Percentiles rank a stretch among this genome's conserved stretches.
These are phyloP conservation scores for Pythium rishiriense DNA, from an alignment of 352 stramenopile genomes.

Conservation along the genomic window DNA sequence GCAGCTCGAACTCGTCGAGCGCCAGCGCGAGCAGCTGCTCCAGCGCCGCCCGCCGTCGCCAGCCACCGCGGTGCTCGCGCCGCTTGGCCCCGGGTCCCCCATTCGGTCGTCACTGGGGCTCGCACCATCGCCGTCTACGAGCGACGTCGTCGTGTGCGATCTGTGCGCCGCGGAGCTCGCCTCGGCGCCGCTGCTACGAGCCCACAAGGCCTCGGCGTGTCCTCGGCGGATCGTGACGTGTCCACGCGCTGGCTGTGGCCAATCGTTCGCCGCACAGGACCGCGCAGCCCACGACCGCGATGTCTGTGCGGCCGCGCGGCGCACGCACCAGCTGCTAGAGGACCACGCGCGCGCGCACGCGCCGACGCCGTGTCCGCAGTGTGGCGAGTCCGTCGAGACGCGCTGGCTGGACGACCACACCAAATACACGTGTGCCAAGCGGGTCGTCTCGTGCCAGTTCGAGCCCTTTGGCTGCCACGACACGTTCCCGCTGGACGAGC, in stretches of 20 bases:
- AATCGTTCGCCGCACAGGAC: conserved; percentile 33
- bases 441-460: conserved; percentile 45
- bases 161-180: conserved; percentile 57
- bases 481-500: conserved; percentile 38
- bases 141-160: conserved; percentile 22
- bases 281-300: conserved; percentile 41
- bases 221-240: conserved; percentile 44
- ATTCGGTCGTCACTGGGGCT: conserved; percentile 13
- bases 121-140: conserved; percentile 12
- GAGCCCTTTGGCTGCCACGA: conserved; percentile 51
- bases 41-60: conserved; percentile 15
- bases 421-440: conserved; percentile 47
- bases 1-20: conserved; percentile 26
- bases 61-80: conserved; percentile 11
- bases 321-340: conserved; percentile 44
- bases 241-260: conserved; percentile 40
- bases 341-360: conserved; percentile 41
- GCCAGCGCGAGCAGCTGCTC: conserved; percentile 25
- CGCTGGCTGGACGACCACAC: conserved; percentile 47
- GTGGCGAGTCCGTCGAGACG: conserved; percentile 35
- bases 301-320: conserved; percentile 34
- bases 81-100: neutral
- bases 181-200: conserved; percentile 25
- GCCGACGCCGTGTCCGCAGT: conserved; percentile 42
- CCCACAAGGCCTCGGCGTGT: conserved; percentile 45